Percentiles rank a stretch among this genome's conserved stretches.
Evolutionary conservation across 139 green algal species (phyloP).

Genomic region (Chara braunii): DNA sequence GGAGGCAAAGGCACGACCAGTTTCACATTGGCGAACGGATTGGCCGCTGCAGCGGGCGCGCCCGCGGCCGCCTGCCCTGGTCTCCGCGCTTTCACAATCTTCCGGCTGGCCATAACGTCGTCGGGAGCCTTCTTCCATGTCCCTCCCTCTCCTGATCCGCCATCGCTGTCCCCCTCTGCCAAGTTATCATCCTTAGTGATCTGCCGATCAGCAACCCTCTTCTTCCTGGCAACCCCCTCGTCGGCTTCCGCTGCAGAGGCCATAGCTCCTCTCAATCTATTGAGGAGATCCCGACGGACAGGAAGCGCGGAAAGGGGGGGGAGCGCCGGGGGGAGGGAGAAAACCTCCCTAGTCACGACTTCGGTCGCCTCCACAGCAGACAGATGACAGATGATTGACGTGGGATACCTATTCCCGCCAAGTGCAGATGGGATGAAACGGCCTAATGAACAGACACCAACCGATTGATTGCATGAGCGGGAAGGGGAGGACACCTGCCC

Average conservation of each 20-base stretch:
- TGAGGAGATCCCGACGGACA: background rate
- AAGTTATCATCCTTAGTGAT: constrained; percentile 8
- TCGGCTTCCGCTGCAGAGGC: background rate
- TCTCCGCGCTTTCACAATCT: constrained; percentile 32
- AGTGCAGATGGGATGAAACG: no score
- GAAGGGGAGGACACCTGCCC: no score
- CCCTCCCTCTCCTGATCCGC: constrained; percentile 4
- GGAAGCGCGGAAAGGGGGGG: constrained; percentile 2
- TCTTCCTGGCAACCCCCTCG: constrained; percentile 12
- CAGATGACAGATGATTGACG: no score
- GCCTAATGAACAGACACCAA: no score
- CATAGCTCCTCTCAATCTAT: background rate
- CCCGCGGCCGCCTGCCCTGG: background rate
- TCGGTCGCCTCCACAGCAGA: no score
- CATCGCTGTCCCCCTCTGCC: background rate
- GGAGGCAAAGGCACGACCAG: background rate
- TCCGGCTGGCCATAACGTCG: constrained; percentile 19
- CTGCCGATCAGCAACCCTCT: constrained; percentile 28
- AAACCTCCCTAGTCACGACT: no score
- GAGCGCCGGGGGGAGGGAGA: background rate
- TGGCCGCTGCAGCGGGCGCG: background rate
- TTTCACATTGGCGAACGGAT: constrained; percentile 13
- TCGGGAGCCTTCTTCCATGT: constrained; percentile 22
- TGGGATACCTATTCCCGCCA: no score
- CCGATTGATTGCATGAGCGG: no score